Conservation (phyloP, 495 filamentous ascomycete genomes). For the Tetracladium setigerum region DNA sequence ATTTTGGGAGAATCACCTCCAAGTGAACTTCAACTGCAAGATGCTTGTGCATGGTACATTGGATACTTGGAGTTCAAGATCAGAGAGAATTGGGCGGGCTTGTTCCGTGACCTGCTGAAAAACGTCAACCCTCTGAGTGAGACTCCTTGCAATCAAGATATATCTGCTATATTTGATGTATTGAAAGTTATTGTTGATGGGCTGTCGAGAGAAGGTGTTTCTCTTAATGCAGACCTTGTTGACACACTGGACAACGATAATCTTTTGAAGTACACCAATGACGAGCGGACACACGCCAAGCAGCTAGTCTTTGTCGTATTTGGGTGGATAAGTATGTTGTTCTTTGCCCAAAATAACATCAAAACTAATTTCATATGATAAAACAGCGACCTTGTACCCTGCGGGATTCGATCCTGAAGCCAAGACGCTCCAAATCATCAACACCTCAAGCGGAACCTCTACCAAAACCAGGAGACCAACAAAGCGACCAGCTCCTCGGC, state of each 20-base stretch:
- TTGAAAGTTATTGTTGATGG: conserved; percentile 5
- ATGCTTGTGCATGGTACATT: conserved; percentile 1
- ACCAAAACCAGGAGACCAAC: not conserved
- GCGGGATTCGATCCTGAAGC: not conserved
- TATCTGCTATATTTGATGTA: conserved; percentile 1
- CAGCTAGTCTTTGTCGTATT: conserved; percentile 5
- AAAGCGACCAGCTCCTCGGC: not conserved
- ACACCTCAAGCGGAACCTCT: not conserved
- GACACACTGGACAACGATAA: conserved; percentile 6
- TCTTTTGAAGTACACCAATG: conserved; percentile 1
- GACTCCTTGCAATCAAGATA: not conserved
- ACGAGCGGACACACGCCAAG: conserved; percentile 1
- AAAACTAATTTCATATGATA: too few relatives aligned
- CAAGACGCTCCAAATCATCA: conserved; percentile 4
- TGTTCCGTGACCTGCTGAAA: conserved; percentile 4
- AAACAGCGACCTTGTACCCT: conserved; percentile 1
- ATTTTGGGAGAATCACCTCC: not conserved
- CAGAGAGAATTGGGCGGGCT: conserved; percentile 1
- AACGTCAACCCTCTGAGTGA: not conserved
- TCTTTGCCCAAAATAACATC: not conserved
- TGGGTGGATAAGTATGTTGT: conserved; percentile 8
- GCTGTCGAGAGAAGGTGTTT: conserved; percentile 1
- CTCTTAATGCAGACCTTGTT: conserved; percentile 6
- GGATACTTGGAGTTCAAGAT: conserved; percentile 4
- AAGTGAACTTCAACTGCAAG: not conserved